Evolutionary conservation across 192 early-diverging fungal species (phyloP), one percentile per base, ranked within the genome.

Genomic region (Mortierella claussenii): DNA sequence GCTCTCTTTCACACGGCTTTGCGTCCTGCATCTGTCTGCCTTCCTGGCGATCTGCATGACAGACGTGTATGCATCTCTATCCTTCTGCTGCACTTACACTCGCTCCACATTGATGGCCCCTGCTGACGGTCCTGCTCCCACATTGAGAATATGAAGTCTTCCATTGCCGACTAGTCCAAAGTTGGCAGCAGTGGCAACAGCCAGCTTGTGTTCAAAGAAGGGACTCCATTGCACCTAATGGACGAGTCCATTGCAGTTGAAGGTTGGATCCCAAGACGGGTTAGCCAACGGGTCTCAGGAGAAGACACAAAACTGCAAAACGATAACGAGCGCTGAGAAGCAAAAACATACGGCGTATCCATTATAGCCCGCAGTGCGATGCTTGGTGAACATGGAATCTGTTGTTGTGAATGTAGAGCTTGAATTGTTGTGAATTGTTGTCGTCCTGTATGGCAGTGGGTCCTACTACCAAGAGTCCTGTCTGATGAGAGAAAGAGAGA

Each of bases 111-210:
- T 47, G 15, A 83, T 68, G 26, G 33, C 51, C 45, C 57, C 52
- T 56, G 70, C 81, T 27, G 82, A 62, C 20, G 85, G 86, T 50
- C 73, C 81, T 36, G 65, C 57, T 34, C 68, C 53, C 52, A 83
- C 69, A 65, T 80, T 86, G 6, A 97, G 80, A 44, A 96, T 79
- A 83, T 86, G 93, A 37, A 98, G 85, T 58, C 92, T 79, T 23
- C 97, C 98, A 79, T 98, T 99, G 13, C 98, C 97, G 11, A 96
- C 96, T 17, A 99, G 88, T 12, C 97, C 98, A 86, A 92, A 99
- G 85, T 98, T 99, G 43, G 97, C 93, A 34, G 94, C 89, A 28
- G 92, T 85, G 0, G 95, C 96, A 20, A 89, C 88, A 1, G 98
- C 97, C 15, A 98, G 61, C 50, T 93, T 88, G 65, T 89, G 84